Evolutionary conservation across 345 rosid species (phyloP).

Genomic region (Brassica incana): DNA sequence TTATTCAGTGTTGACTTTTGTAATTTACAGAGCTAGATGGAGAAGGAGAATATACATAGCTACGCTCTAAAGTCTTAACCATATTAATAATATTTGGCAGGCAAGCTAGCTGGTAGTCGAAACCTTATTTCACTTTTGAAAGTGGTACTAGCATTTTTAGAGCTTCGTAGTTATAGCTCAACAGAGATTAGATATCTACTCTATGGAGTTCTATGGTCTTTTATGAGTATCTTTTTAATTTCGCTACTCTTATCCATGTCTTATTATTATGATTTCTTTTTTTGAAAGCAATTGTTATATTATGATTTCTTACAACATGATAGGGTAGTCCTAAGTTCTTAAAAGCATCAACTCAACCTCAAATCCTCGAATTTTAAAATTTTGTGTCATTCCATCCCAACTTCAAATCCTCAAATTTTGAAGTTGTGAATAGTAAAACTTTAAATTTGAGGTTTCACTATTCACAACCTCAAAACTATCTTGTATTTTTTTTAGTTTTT

Average conservation of each 20-base stretch:
- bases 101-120: not conserved
- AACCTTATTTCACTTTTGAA: not conserved
- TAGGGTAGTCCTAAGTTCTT: too few relatives aligned
- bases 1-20: not conserved
- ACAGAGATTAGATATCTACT: not conserved
- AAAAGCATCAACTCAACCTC: too few relatives aligned
- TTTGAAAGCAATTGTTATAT: too few relatives aligned
- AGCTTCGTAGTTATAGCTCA: not conserved
- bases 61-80: not conserved
- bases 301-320: too few relatives aligned
- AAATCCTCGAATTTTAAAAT: too few relatives aligned
- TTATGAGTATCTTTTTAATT: not conserved
- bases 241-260: not conserved
- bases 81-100: not conserved
- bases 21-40: not conserved
- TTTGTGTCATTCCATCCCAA: too few relatives aligned
- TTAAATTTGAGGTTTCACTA: too few relatives aligned
- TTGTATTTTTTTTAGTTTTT: too few relatives aligned
- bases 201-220: not conserved
- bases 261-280: too few relatives aligned
- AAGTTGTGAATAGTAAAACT: too few relatives aligned
- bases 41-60: not conserved
- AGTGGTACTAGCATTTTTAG: not conserved
- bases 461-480: too few relatives aligned
- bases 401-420: too few relatives aligned